Evolutionary conservation across 495 filamentous ascomycete genomes (phyloP).

Genomic region (Darksidea phi): DNA sequence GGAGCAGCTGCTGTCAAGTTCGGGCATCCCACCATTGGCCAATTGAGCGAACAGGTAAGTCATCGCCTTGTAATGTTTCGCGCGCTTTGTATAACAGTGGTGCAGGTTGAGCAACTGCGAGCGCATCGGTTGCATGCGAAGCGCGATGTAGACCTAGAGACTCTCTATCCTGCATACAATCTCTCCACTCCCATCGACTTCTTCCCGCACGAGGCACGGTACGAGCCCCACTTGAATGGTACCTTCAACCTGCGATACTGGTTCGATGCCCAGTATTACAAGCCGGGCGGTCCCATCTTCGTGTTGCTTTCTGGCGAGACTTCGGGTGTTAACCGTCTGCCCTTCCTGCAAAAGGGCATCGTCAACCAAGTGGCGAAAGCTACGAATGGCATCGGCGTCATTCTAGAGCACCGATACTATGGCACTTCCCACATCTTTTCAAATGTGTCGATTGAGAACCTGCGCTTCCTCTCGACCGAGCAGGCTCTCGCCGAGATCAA

Average conservation of each 20-base stretch:
- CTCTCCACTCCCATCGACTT: slow-evolving; percentile 70
- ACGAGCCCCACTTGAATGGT: slow-evolving; percentile 64
- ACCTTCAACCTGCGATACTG: slow-evolving; percentile 68
- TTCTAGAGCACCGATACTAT: slow-evolving; percentile 58
- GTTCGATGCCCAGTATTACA: slow-evolving; percentile 67
- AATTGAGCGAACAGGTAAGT: slow-evolving; percentile 17
- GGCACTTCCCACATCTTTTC: slow-evolving; percentile 26
- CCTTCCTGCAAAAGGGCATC: slow-evolving; percentile 69
- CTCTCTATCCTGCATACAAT: slow-evolving; percentile 58
- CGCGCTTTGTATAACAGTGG: background rate
- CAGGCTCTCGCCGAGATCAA: slow-evolving; percentile 70
- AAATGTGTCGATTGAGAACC: slow-evolving; percentile 55
- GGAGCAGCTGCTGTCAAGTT: slow-evolving; percentile 6
- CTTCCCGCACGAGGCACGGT: slow-evolving; percentile 68
- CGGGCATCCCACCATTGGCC: background rate
- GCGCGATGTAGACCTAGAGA: slow-evolving; percentile 44
- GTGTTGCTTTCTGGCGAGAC: slow-evolving; percentile 68
- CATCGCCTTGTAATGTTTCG: background rate
- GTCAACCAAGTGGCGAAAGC: slow-evolving; percentile 59
- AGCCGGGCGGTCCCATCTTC: slow-evolving; percentile 69
- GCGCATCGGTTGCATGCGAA: slow-evolving; percentile 7
- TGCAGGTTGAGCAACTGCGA: slow-evolving; percentile 10
- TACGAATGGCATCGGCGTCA: slow-evolving; percentile 67
- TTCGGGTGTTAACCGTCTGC: slow-evolving; percentile 54
- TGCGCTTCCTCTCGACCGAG: slow-evolving; percentile 74